Evolutionary conservation across 495 filamentous ascomycete species (phyloP).

Genomic region (Xylaria palmicola): DNA sequence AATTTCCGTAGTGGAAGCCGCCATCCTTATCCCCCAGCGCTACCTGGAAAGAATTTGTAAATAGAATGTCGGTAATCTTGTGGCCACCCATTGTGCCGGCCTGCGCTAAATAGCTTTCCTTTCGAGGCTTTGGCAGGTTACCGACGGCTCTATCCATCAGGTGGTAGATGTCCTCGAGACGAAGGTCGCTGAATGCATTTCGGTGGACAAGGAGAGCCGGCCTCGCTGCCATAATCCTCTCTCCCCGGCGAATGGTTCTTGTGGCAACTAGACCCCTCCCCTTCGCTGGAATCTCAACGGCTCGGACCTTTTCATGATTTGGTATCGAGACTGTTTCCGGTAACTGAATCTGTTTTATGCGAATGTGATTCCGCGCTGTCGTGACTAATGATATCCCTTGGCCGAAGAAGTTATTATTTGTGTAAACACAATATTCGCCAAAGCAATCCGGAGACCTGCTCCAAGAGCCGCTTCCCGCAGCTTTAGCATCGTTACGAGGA

Average conservation of each 20-base stretch:
- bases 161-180: conserved; percentile 21
- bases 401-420: conserved; percentile 28
- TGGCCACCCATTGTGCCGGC: conserved; percentile 14
- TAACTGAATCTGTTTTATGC: conserved; percentile 24
- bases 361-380: conserved; percentile 23
- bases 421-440: conserved; percentile 35
- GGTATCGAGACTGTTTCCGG: conserved; percentile 18
- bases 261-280: conserved; percentile 29
- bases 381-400: conserved; percentile 32
- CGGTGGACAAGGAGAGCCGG: conserved; percentile 36
- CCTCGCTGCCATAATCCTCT: conserved; percentile 23
- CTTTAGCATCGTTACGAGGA: no score
- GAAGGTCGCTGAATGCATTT: conserved; percentile 27
- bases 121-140: conserved; percentile 28
- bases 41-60: conserved; percentile 33
- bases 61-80: conserved; percentile 28
- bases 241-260: conserved; percentile 25
- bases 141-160: conserved; percentile 32
- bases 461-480: neutral
- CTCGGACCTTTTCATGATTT: conserved; percentile 1
- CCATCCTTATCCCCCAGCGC: conserved; percentile 23
- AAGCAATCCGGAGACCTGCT: conserved; percentile 17
- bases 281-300: conserved; percentile 25
- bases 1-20: conserved; percentile 32
- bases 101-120: conserved; percentile 14